Conservation (phyloP, 179 eudicot genomes). For the Beta lomatogona region DNA sequence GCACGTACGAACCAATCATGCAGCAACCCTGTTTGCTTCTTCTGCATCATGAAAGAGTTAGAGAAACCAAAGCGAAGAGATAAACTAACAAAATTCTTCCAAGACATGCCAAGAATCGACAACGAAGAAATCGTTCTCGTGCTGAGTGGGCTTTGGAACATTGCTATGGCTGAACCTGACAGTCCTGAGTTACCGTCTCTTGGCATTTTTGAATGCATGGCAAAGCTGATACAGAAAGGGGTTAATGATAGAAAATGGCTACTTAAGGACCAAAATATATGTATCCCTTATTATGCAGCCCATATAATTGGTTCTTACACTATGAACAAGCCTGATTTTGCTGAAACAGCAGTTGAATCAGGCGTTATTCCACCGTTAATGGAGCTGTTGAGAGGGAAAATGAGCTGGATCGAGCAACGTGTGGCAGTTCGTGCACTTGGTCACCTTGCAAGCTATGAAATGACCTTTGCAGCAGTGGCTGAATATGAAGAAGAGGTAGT, state of each 20-base stretch:
- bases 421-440: slow-evolving; percentile 78
- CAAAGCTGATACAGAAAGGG: slow-evolving; percentile 49
- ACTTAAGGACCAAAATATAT: slow-evolving; percentile 53
- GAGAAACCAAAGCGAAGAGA: slow-evolving; percentile 40
- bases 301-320: slow-evolving; percentile 79
- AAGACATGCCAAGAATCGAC: slow-evolving; percentile 41
- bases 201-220: slow-evolving; percentile 68
- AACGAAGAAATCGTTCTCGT: slow-evolving; percentile 56
- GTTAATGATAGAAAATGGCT: slow-evolving; percentile 56
- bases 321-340: slow-evolving; percentile 51
- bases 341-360: slow-evolving; percentile 47
- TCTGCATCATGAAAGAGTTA: slow-evolving; percentile 61
- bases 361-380: slow-evolving; percentile 64
- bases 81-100: slow-evolving; percentile 47
- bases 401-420: slow-evolving; percentile 81
- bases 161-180: slow-evolving; percentile 65
- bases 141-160: slow-evolving; percentile 60
- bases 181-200: slow-evolving; percentile 61
- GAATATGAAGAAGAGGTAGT: slow-evolving; percentile 51
- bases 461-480: slow-evolving; percentile 45
- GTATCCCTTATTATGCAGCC: slow-evolving; percentile 79
- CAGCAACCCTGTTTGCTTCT: slow-evolving; percentile 53
- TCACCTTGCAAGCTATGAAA: slow-evolving; percentile 64
- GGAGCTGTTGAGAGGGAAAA: slow-evolving; percentile 61
- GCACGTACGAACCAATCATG: slow-evolving; percentile 31